phyloP scores from a whole-genome alignment of 345 rosid genomes.

The Rhodamnia rubescens region DNA sequence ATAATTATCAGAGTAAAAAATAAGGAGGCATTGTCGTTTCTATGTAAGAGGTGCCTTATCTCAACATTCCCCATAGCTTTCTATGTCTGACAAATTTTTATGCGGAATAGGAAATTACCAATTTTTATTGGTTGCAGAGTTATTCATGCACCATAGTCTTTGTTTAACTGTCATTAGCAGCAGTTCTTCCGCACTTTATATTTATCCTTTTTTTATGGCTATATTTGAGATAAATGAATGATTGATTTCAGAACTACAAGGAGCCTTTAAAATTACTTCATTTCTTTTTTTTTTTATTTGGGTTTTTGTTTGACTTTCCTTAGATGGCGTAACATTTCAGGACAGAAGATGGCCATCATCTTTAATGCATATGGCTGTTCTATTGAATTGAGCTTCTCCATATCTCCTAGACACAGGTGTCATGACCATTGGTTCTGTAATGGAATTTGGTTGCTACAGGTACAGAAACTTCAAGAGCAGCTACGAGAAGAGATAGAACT shows the following conservation, averaged over 20 bases:
- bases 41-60: neutral
- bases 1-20: neutral
- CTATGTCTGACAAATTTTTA: neutral
- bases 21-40: neutral
- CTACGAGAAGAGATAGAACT: conserved; percentile 61
- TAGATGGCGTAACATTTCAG: neutral
- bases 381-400: neutral
- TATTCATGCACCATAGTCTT: neutral
- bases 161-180: neutral
- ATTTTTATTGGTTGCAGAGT: neutral
- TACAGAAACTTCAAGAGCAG: conserved; percentile 49
- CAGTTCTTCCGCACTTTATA: neutral
- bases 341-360: neutral
- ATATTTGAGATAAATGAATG: neutral
- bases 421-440: neutral
- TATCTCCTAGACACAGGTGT: neutral
- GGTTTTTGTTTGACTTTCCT: neutral
- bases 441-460: conserved; percentile 29
- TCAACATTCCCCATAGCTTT: neutral
- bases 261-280: neutral
- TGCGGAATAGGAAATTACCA: neutral
- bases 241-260: neutral
- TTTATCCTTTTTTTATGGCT: neutral
- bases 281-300: neutral
- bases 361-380: neutral